Evolutionary conservation across 345 rosid genomes (phyloP).

Genomic region (Arabidopsis suecica): DNA sequence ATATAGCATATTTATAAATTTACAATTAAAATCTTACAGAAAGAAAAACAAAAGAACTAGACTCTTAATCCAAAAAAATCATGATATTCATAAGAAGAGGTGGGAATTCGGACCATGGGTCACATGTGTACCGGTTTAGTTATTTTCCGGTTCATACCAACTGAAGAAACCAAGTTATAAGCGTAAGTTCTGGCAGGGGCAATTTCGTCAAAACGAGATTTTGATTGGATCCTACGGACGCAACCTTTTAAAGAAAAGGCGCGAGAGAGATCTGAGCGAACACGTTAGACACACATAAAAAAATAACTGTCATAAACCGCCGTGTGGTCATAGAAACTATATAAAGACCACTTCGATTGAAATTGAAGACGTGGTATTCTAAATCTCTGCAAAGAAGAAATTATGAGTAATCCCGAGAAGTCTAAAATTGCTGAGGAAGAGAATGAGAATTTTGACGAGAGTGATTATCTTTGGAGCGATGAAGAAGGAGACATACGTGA

Average conservation of each 20-base stretch:
- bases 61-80: background rate
- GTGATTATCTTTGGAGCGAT: background rate
- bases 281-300: background rate
- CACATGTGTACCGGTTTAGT: background rate
- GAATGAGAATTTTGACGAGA: background rate
- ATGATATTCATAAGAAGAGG: background rate
- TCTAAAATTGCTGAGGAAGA: background rate
- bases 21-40: background rate
- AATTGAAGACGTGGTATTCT: background rate
- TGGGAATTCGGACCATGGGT: no score
- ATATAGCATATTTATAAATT: background rate
- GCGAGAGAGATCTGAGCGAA: conserved; percentile 2
- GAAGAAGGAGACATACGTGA: conserved; percentile 8
- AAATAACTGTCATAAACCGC: conserved; percentile 37
- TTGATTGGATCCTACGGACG: conserved; percentile 9
- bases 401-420: conserved; percentile 26
- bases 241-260: conserved; percentile 33
- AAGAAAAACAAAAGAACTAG: no score
- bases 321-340: conserved; percentile 4
- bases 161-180: background rate
- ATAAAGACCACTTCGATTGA: background rate
- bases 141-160: background rate
- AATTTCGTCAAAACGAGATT: background rate
- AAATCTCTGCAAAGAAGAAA: background rate
- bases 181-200: background rate